Percentiles rank a stretch among this genome's conserved stretches.
phyloP scores from a whole-genome alignment of 305 asterid genomes.

The Solanum chacoense region DNA sequence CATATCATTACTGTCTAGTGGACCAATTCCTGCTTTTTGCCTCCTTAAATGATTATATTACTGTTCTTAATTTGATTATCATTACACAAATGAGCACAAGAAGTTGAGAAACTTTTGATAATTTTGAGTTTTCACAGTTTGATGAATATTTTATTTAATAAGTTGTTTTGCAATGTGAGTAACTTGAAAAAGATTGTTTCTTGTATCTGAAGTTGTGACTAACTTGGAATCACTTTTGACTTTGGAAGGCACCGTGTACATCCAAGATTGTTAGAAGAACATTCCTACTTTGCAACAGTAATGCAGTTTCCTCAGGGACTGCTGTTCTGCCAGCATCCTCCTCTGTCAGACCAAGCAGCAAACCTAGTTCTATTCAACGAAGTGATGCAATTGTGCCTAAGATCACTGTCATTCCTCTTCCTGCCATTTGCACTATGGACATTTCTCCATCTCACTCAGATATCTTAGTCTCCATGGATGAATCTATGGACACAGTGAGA shows the following conservation, averaged over 20 bases:
- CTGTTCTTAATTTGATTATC: no score
- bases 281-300: slow-evolving; percentile 24
- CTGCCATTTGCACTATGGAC: slow-evolving; percentile 21
- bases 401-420: slow-evolving; percentile 9
- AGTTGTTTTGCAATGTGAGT: not conserved
- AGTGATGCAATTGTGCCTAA: slow-evolving; percentile 25
- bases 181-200: not conserved
- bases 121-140: not conserved
- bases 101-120: not conserved
- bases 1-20: not conserved
- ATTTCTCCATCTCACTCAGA: slow-evolving; percentile 47
- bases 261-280: slow-evolving; percentile 61
- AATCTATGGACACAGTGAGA: slow-evolving; percentile 72
- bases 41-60: no score
- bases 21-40: no score
- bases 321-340: slow-evolving; percentile 18
- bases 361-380: slow-evolving; percentile 22
- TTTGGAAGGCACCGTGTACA: slow-evolving; percentile 48
- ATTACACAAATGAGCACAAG: not conserved
- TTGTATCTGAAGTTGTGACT: not conserved
- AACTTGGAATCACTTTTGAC: slow-evolving; percentile 2
- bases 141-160: not conserved
- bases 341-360: slow-evolving; percentile 31
- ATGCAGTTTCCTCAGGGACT: slow-evolving; percentile 25
- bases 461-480: slow-evolving; percentile 67